Evolutionary conservation across 2,329 filamentous ascomycete species (phyloP).

Genomic region (Curvularia verruculosa): DNA sequence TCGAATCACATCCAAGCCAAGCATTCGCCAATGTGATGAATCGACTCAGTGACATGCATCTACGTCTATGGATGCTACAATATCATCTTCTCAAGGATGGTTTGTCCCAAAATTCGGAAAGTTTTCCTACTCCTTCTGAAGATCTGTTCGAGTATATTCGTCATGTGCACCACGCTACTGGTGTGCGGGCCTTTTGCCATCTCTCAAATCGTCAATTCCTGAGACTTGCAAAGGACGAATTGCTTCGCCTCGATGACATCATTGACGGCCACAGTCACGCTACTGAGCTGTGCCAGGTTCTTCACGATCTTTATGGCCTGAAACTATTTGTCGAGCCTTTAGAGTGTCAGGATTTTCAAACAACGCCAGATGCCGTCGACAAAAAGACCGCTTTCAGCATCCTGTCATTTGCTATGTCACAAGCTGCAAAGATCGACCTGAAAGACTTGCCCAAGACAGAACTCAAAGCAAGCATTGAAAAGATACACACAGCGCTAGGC

Average conservation of each 20-base stretch:
- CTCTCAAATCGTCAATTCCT: constrained; percentile 85
- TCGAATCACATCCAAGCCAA: constrained; percentile 56
- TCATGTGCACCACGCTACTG: constrained; percentile 81
- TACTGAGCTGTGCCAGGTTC: constrained; percentile 76
- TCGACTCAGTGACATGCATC: constrained; percentile 83
- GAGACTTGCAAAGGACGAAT: constrained; percentile 84
- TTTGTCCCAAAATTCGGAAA: constrained; percentile 67
- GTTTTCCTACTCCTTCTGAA: constrained; percentile 70
- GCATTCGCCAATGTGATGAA: constrained; percentile 60
- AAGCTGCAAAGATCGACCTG: constrained; percentile 83
- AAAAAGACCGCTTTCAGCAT: constrained; percentile 79
- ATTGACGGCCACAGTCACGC: constrained; percentile 72
- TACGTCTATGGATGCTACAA: constrained; percentile 85
- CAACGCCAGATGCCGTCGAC: constrained; percentile 75
- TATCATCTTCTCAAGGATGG: constrained; percentile 81
- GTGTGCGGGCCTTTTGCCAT: constrained; percentile 84
- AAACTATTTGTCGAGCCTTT: constrained; percentile 45
- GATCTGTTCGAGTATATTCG: constrained; percentile 81
- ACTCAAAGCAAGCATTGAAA: constrained; percentile 86
- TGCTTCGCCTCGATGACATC: constrained; percentile 75
- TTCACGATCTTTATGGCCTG: constrained; percentile 50
- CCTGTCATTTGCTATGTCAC: constrained; percentile 80
- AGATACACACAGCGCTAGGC: constrained; percentile 86
- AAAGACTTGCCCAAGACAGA: constrained; percentile 93
- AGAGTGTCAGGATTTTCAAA: constrained; percentile 69